Base-by-base conservation (phyloP, 371 early-diverging fungal species). In the Sporodiniella umbellata region DNA sequence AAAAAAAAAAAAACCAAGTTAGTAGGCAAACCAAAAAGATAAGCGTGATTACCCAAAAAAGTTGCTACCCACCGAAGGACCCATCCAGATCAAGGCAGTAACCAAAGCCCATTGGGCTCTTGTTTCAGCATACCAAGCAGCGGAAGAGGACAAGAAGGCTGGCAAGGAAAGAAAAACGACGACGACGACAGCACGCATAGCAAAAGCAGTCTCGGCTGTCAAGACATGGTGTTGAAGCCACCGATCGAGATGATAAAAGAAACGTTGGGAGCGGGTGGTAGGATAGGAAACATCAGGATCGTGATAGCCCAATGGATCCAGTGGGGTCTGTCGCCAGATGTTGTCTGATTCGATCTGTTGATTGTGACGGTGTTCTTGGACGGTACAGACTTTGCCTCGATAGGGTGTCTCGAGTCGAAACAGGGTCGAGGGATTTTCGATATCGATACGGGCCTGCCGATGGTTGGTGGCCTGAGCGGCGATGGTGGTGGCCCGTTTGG, bases 1-100 rank as follows among this genome's bases (percentile, higher is more conserved):
- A 4, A 24, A 3, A 15, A 6, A 1, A 10, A 31, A 33, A 30
- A 48, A 52, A 49, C 62, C 63, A 37, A 26, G 10, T 19, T 42
- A n/a, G n/a, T n/a, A n/a, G n/a, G n/a, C n/a, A n/a, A n/a, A n/a
- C n/a, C n/a, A n/a, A n/a, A n/a, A n/a, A n/a, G n/a, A n/a, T n/a
- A n/a, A n/a, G n/a, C n/a, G n/a, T n/a, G n/a, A n/a, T 61, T 62
- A 72, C 73, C 72, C 75, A 42, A 75, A 75, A 52, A 72, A 61
- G 31, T 64, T 72, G 38, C 75, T 75, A 7, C 75, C 75, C 1
- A 72, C 66, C 6, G 68, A 67, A 1, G 75, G 72, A 14, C 75
- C 75, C 75, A 75, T 75, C 75, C 75, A 75, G 30, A 75, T 69
- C 19, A 75, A 28, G 0, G 70, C 75, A n/a, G 70, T 70, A 0